Evolutionary conservation across 1,139 yeast genomes (phyloP).

Genomic region (Scheffersomyces quercinus): DNA sequence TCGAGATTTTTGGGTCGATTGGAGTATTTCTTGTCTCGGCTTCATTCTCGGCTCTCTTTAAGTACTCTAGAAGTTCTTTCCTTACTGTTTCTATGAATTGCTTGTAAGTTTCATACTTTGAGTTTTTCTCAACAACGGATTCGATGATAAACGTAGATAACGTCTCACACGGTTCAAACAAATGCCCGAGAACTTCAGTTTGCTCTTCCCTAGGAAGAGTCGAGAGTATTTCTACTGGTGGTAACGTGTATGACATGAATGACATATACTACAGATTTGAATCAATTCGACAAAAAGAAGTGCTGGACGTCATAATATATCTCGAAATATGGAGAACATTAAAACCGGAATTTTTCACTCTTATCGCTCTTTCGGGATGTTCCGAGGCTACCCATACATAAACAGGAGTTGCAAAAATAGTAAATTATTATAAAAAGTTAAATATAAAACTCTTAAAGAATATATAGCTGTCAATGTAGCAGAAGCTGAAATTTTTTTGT

Average conservation of each 20-base stretch:
- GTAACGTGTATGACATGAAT: constrained; percentile 19
- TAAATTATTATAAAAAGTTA: too few species aligned
- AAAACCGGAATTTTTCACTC: too few species aligned
- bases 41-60: constrained; percentile 24
- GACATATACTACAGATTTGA: too few species aligned
- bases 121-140: constrained; percentile 26
- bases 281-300: too few species aligned
- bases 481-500: too few species aligned
- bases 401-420: too few species aligned
- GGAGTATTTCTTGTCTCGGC: constrained; percentile 14
- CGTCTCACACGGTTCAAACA: constrained; percentile 69
- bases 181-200: constrained; percentile 46
- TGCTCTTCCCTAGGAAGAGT: constrained; percentile 19
- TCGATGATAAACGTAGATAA: constrained; percentile 43
- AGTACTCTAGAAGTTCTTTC: constrained; percentile 31
- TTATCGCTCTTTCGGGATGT: too few species aligned
- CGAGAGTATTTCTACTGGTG: constrained; percentile 20
- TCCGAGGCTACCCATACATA: too few species aligned
- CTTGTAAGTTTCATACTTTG: constrained; percentile 31
- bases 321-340: too few species aligned
- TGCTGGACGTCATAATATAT: too few species aligned
- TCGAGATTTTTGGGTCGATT: constrained; percentile 35
- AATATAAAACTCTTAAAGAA: too few species aligned
- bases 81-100: constrained; percentile 56
- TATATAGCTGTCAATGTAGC: too few species aligned